phyloP scores from a whole-genome alignment of 345 rosid species.

The Rhizophora apiculata region DNA sequence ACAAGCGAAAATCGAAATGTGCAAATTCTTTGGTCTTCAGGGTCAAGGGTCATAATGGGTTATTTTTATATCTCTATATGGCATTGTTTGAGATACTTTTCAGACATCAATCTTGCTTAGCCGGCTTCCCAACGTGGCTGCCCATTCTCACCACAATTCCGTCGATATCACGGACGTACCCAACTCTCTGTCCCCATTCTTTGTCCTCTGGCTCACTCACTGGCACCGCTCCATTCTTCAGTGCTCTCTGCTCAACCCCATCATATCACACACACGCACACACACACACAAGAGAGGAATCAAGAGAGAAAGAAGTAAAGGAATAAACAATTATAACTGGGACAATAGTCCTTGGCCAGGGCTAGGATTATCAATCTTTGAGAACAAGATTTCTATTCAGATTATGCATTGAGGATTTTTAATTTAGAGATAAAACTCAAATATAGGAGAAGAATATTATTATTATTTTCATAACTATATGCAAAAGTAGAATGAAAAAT shows the following conservation, averaged over 20 bases:
- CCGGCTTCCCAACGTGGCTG: slow-evolving; percentile 45
- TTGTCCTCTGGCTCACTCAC: slow-evolving; percentile 69
- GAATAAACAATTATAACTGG: too few relatives aligned
- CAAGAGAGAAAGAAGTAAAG: background rate
- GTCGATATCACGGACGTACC: slow-evolving; percentile 74
- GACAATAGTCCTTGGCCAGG: too few relatives aligned
- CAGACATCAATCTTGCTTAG: slow-evolving; percentile 28
- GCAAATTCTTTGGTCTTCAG: background rate
- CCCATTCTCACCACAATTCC: slow-evolving; percentile 71
- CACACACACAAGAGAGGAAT: too few relatives aligned
- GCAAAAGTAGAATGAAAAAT: too few relatives aligned
- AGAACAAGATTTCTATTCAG: too few relatives aligned
- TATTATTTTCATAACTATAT: too few relatives aligned
- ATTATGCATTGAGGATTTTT: too few relatives aligned
- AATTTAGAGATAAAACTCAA: too few relatives aligned
- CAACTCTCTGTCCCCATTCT: slow-evolving; percentile 91
- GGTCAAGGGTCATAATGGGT: background rate
- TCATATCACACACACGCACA: background rate
- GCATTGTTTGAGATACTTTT: background rate
- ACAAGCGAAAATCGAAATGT: too few relatives aligned
- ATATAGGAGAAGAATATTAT: too few relatives aligned
- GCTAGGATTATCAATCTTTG: too few relatives aligned
- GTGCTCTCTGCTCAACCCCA: slow-evolving; percentile 52
- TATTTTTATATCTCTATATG: background rate
- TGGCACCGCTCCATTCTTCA: slow-evolving; percentile 68